These are phyloP conservation scores for Canavalia gladiata DNA, from an alignment of 306 rosid species.

Conservation along the genomic window DNA sequence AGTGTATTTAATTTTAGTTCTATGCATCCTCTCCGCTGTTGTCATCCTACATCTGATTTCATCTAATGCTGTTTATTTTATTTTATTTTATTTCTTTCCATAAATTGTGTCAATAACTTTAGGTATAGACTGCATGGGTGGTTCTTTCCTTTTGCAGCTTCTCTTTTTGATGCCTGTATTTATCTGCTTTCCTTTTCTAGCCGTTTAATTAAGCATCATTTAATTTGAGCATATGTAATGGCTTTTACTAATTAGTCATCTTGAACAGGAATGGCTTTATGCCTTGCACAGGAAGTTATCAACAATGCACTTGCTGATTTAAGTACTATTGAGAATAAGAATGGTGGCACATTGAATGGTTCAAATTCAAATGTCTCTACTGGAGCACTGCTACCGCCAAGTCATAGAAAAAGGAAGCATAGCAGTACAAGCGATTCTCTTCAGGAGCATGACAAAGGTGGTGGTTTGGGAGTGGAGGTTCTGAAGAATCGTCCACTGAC, in stretches of 20 bases:
- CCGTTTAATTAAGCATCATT: slow-evolving; percentile 37
- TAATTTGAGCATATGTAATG: slow-evolving; percentile 28
- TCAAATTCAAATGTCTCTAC: slow-evolving; percentile 54
- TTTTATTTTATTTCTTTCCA: not conserved
- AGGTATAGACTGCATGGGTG: not conserved
- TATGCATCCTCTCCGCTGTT: not conserved
- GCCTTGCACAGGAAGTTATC: slow-evolving; percentile 72
- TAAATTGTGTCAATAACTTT: slow-evolving; percentile 20
- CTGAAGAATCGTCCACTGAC: slow-evolving; percentile 45
- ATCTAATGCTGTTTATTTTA: not conserved
- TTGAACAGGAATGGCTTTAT: slow-evolving; percentile 79
- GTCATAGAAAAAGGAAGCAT: slow-evolving; percentile 76
- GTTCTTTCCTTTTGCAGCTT: slow-evolving; percentile 25
- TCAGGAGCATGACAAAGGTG: slow-evolving; percentile 53
- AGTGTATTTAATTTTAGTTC: slow-evolving; percentile 22
- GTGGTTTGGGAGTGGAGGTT: slow-evolving; percentile 52
- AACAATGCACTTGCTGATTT: slow-evolving; percentile 75
- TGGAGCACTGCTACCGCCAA: slow-evolving; percentile 48
- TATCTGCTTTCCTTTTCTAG: slow-evolving; percentile 13
- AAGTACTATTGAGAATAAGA: slow-evolving; percentile 56
- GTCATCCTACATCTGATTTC: slow-evolving; percentile 10
- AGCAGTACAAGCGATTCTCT: slow-evolving; percentile 52
- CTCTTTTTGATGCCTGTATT: not conserved
- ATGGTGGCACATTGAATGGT: slow-evolving; percentile 46
- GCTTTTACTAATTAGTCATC: slow-evolving; percentile 49